Evolutionary conservation across 108 stramenopile species (phyloP), one percentile per base, ranked within the genome.

Genomic region (Phaeodactylum tricornutum): DNA sequence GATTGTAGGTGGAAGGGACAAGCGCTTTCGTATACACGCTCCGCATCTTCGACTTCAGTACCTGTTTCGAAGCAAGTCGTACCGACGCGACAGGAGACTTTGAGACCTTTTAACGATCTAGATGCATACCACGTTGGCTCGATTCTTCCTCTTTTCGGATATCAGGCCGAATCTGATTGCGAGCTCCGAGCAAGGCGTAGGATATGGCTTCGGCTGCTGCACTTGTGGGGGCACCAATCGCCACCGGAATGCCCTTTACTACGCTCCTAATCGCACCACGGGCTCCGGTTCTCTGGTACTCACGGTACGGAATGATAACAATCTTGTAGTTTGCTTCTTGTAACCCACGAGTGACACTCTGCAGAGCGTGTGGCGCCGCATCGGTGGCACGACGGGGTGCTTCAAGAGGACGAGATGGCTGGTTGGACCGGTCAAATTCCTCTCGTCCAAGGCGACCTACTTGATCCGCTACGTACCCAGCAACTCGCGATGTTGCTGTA

Each of bases 161-260:
- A 47, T 89, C 87, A 5, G 83, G 87, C 35, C 83, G 59, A 3
- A 89, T 47, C 46, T 78, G 77, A 67, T 89, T 85, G n/a, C 87
- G 66, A 36, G 71, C 73, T 21, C 83, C 87, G 11, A 83, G 50
- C 19, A 89, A 55, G 0, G 79, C 75, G 34, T 85, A 85, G 4
- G 87, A 89, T 29, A 84, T 14, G 17, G 83, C 83, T 49, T 89
- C 87, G 8, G 75, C 69, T n/a, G 74, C 81, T 32, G 78, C 87
- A 22, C 72, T 71, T n/a, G 82, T 33, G 2, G 83, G 83, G 19
- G 80, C 83, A 11, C 75, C 53, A 12, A 89, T 59, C 31, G 78
- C 77, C 1, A 89, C 74, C 15, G 83, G 87, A 22, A 89, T 71
- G n/a, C 81, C 87, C 45, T 58, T 39, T 1, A 85, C 54, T 6